Evolutionary conservation across 306 rosid species (phyloP).

Genomic region (Hippophae gyantsensis): DNA sequence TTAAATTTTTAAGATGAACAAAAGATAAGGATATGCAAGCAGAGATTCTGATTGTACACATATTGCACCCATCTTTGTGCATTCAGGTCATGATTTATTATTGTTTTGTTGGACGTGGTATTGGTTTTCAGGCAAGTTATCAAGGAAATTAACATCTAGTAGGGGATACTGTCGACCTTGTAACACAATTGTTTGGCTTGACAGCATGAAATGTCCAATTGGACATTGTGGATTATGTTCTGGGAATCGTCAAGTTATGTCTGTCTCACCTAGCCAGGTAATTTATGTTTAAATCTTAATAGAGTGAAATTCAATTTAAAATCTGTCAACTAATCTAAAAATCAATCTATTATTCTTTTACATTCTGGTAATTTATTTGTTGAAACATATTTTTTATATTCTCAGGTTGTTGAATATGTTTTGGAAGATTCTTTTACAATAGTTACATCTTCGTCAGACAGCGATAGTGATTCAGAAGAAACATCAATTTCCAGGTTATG

Average conservation of each 20-base stretch:
- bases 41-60: not conserved
- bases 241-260: constrained; percentile 38
- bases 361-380: not conserved
- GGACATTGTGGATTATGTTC: constrained; percentile 23
- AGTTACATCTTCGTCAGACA: constrained; percentile 49
- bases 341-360: not conserved
- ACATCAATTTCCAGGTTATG: constrained; percentile 43
- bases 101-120: not conserved
- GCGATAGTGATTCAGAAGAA: constrained; percentile 67
- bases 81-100: not conserved
- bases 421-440: constrained; percentile 29
- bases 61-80: not conserved
- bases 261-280: constrained; percentile 55
- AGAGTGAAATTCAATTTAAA: no score
- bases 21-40: no score
- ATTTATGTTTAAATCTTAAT: constrained; percentile 3
- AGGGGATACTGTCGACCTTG: constrained; percentile 76
- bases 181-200: constrained; percentile 55
- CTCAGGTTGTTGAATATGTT: constrained; percentile 58
- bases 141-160: constrained; percentile 36
- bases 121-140: constrained; percentile 38
- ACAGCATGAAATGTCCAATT: constrained; percentile 51
- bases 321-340: no score
- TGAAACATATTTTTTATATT: not conserved
- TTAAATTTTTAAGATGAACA: no score